Evolutionary conservation across 2,329 filamentous ascomycete species (phyloP).

Genomic region (Aureobasidium melanogenum): DNA sequence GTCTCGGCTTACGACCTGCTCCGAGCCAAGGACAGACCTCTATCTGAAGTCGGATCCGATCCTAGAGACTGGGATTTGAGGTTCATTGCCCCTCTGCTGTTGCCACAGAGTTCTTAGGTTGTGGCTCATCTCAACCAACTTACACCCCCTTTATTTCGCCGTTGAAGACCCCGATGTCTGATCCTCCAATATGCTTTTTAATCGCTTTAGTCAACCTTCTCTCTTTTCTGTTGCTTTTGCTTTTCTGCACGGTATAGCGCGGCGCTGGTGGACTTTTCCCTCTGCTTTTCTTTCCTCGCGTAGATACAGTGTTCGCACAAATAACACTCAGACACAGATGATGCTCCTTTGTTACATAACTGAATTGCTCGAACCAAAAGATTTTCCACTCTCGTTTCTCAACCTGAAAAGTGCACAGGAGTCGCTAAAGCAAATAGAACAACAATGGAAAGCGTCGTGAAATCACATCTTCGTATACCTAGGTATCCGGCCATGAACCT

Average conservation of each 20-base stretch:
- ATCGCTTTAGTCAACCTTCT: not conserved
- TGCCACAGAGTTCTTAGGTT: slow-evolving; percentile 2
- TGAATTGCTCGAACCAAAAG: not conserved
- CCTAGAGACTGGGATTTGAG: slow-evolving; percentile 7
- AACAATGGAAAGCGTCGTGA: not conserved
- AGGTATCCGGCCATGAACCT: not conserved
- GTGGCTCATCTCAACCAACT: not conserved
- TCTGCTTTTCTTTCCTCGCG: not conserved
- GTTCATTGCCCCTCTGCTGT: slow-evolving; percentile 6
- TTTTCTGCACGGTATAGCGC: not conserved
- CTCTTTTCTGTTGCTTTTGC: not conserved
- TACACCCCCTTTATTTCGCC: too few relatives aligned
- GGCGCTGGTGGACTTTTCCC: slow-evolving; percentile 5
- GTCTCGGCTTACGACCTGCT: not conserved
- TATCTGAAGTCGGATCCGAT: not conserved
- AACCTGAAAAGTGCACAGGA: not conserved
- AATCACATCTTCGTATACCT: not conserved
- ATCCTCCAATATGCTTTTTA: not conserved
- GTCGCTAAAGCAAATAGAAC: not conserved
- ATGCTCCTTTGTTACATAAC: too few relatives aligned
- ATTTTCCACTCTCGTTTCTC: not conserved
- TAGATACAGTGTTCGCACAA: not conserved
- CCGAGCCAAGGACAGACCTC: not conserved
- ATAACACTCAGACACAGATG: not conserved
- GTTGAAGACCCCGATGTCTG: too few relatives aligned